These are phyloP conservation scores for Anaeramoeba flamelloides DNA, from an alignment of 78 protist species.

Conservation along the genomic window DNA sequence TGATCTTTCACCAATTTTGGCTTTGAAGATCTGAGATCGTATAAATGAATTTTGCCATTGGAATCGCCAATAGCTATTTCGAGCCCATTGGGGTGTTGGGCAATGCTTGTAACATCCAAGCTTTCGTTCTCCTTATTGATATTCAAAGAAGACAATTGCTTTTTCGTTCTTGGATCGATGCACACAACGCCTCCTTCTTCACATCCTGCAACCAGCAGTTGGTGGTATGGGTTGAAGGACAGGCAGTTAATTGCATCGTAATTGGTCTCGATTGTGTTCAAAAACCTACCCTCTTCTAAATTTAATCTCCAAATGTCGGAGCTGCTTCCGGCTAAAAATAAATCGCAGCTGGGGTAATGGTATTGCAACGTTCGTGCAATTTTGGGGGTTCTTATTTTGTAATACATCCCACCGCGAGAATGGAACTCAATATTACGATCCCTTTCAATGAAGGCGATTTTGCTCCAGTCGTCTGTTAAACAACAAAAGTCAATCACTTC, in stretches of 20 bases:
- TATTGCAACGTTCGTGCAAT: slow-evolving; percentile 70
- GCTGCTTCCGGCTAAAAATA: slow-evolving; percentile 31
- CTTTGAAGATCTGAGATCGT: slow-evolving; percentile 54
- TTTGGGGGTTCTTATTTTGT: slow-evolving; percentile 52
- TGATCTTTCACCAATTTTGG: slow-evolving; percentile 66
- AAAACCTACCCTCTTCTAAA: slow-evolving; percentile 66
- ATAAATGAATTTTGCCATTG: slow-evolving; percentile 53
- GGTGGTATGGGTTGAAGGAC: slow-evolving; percentile 29
- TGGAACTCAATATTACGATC: slow-evolving; percentile 79
- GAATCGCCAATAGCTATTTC: slow-evolving; percentile 58
- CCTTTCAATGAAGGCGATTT: slow-evolving; percentile 49
- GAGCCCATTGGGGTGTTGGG: slow-evolving; percentile 42
- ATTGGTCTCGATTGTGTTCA: slow-evolving; percentile 36
- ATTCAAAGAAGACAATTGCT: neutral
- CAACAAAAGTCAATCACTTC: slow-evolving; percentile 29
- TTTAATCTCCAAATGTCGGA: slow-evolving; percentile 49
- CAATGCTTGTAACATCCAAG: neutral
- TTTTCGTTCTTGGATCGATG: neutral
- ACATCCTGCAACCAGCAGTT: slow-evolving; percentile 32
- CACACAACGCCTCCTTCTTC: neutral
- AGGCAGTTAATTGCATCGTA: slow-evolving; percentile 30
- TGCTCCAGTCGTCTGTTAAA: slow-evolving; percentile 72
- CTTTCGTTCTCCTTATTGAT: neutral
- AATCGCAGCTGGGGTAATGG: slow-evolving; percentile 42
- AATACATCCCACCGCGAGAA: slow-evolving; percentile 59